phyloP scores from a whole-genome alignment of 1,139 yeast genomes.

The Debaryomyces fabryi region DNA sequence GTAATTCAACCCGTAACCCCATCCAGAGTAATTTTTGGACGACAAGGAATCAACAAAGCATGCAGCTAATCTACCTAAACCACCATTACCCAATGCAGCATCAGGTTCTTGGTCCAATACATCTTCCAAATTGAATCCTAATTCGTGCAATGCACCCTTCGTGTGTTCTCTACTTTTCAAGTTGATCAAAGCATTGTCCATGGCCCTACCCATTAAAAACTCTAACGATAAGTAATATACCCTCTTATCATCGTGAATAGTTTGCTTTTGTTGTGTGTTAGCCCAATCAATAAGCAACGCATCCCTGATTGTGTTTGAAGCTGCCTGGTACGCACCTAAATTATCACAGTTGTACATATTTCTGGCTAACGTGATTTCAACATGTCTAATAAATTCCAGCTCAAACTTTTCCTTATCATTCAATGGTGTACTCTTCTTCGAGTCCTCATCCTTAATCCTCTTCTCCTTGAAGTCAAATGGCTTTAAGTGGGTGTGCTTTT shows the following conservation, averaged over 20 bases:
- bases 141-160: constrained; percentile 59
- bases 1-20: constrained; percentile 96
- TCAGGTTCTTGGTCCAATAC: constrained; percentile 86
- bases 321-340: constrained; percentile 90
- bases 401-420: constrained; percentile 60
- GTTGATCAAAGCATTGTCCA: constrained; percentile 92
- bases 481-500: constrained; percentile 53
- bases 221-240: constrained; percentile 87
- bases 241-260: constrained; percentile 81
- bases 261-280: constrained; percentile 87
- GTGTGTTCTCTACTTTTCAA: constrained; percentile 57
- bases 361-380: constrained; percentile 86
- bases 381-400: constrained; percentile 74
- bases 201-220: constrained; percentile 92
- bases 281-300: constrained; percentile 87
- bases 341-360: constrained; percentile 90
- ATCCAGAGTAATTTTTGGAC: constrained; percentile 85
- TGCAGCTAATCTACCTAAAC: constrained; percentile 92
- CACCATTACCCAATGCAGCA: constrained; percentile 95
- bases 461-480: constrained; percentile 26
- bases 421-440: constrained; percentile 13
- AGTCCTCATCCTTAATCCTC: constrained; percentile 10
- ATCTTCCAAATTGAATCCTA: constrained; percentile 90
- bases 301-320: constrained; percentile 78
- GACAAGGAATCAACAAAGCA: constrained; percentile 90